Base-by-base conservation (phyloP, 2,329 filamentous ascomycete species). In the Colletotrichum magnum region DNA sequence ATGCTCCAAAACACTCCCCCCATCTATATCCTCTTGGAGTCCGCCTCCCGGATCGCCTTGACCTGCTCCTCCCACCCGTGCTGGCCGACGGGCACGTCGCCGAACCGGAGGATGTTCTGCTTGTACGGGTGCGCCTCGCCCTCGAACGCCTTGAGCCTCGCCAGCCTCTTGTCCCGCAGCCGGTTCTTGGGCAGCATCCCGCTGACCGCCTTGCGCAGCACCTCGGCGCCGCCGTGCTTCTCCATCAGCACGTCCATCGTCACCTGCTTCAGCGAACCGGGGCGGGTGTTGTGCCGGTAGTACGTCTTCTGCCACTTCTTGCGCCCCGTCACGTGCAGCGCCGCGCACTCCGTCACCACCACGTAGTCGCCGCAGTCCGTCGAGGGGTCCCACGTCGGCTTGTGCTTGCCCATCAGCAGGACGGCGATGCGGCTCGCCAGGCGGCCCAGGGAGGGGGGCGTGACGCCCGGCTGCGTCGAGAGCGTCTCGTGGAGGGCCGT, bases 281-380 rank as follows among this genome's bases (percentile, higher is more conserved):
- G 96, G 13, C 94, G 88, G 26, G 96, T 98, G 74, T 91, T 97
- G 83, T 98, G 96, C 62, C 93, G 90, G 86, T 98, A 97, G 87
- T 99, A 99, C 73, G 90, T 91, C 87, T 99, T 99, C 85, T 97
- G 94, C 83, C 89, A 92, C 80, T 91, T 93, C 86, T 99, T 99
- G 80, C 93, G 93, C 74, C 96, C 96, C 7, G 96, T 98, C 1
- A 91, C 92, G 84, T 95, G 91, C 58, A 99, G 86, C 56, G 95
- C 91, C 48, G 92, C 89, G 85, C 96, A 98, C 80, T 94, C 92
- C 45, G 94, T 94, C 59, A 96, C 95, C 1, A 99, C 95, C 13
- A 99, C 95, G 82, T 99, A 99, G 89, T 99, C 96, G 75, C 96
- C 96, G 87, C 96, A 98, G 87, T 99, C 96, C 71, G 95, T 98